phyloP scores from a whole-genome alignment of 306 rosid genomes.

The Prinsepia uniflora region DNA sequence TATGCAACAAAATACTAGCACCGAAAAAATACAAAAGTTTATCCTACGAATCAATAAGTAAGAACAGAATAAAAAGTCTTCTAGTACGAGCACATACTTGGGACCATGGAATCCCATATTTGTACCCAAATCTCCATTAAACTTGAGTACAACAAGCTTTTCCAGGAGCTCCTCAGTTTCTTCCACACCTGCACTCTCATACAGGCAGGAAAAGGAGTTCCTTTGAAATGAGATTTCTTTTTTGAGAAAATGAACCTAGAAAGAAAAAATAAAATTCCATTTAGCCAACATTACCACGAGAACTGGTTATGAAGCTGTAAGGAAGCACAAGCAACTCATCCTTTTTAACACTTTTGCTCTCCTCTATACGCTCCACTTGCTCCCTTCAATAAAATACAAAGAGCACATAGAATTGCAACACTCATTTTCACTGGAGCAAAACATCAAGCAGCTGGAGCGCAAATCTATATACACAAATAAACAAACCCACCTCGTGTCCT shows the following conservation, averaged over 20 bases:
- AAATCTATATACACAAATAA: background rate
- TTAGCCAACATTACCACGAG: background rate
- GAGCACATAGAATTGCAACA: background rate
- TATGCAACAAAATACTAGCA: background rate
- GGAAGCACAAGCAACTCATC: slow-evolving; percentile 46
- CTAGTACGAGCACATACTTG: slow-evolving; percentile 36
- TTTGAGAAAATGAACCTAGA: background rate
- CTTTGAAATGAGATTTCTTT: background rate
- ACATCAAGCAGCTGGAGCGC: background rate
- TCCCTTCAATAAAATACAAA: slow-evolving; percentile 28
- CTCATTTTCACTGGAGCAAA: background rate
- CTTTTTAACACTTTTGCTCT: slow-evolving; percentile 28
- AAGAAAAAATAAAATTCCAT: background rate
- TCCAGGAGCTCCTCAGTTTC: slow-evolving; percentile 56
- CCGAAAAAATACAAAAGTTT: background rate
- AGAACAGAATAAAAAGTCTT: background rate
- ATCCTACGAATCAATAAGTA: background rate
- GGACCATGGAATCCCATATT: slow-evolving; percentile 50
- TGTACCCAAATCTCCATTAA: slow-evolving; percentile 39
- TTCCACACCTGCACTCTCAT: slow-evolving; percentile 35
- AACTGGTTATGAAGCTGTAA: slow-evolving; percentile 19
- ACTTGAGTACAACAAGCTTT: slow-evolving; percentile 67
- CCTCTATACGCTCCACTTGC: slow-evolving; percentile 31
- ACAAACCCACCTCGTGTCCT: slow-evolving; percentile 1
- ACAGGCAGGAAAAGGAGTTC: background rate